Conservation (phyloP, 1,284 basidiomycete species). For the Apiotrichum gamsii region DNA sequence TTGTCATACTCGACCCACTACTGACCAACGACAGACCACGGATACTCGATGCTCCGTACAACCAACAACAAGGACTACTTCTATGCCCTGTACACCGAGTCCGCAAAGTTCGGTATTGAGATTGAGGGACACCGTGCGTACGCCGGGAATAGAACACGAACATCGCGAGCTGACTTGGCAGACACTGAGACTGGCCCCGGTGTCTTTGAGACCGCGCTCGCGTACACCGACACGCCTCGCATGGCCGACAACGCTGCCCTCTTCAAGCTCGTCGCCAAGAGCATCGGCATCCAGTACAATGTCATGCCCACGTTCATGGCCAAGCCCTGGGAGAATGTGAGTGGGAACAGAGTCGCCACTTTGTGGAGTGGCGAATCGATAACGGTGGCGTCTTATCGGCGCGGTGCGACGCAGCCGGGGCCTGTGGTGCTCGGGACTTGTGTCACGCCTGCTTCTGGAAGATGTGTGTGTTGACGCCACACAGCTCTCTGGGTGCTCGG, state of each 20-base stretch:
- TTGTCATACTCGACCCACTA: background rate
- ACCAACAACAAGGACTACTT: constrained; percentile 87
- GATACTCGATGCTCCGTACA: constrained; percentile 81
- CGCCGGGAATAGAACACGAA: background rate
- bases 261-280: constrained; percentile 90
- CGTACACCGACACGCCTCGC: constrained; percentile 71
- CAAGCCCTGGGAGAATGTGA: constrained; percentile 84
- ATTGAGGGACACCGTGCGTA: constrained; percentile 86
- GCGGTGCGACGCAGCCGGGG: too few relatives aligned
- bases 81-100: constrained; percentile 75
- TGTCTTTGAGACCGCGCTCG: constrained; percentile 88
- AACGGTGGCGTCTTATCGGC: too few relatives aligned
- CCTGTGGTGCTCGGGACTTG: too few relatives aligned
- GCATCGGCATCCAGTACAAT: constrained; percentile 79
- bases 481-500: constrained; percentile 83
- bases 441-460: too few relatives aligned
- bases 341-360: too few relatives aligned
- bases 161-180: constrained; percentile 35
- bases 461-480: constrained; percentile 3
- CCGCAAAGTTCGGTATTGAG: constrained; percentile 65
- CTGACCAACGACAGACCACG: constrained; percentile 62
- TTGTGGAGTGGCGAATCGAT: too few relatives aligned
- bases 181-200: constrained; percentile 92
- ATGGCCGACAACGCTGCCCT: constrained; percentile 94
- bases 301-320: constrained; percentile 97